Conservation (phyloP, 1,284 basidiomycete genomes). For the Ustilago esculenta region DNA sequence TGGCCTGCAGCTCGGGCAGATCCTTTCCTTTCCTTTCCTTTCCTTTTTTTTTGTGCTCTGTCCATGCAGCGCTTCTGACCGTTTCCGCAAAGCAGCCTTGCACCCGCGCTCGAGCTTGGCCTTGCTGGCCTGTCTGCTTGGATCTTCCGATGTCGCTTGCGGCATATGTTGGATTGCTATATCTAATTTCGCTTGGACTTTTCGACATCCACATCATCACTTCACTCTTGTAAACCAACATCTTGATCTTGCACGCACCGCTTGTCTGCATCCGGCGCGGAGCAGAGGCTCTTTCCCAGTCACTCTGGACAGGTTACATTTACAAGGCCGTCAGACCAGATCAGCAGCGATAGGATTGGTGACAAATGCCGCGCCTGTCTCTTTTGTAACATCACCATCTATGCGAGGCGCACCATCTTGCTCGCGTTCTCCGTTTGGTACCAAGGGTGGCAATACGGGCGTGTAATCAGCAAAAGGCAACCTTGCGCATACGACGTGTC, state of each 20-base stretch:
- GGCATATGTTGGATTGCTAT: background rate
- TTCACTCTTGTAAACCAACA: too few species aligned
- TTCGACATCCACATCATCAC: conserved; percentile 1
- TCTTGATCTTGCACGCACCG: background rate
- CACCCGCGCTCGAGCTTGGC: too few species aligned
- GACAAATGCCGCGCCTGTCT: conserved; percentile 18
- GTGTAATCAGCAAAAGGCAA: too few species aligned
- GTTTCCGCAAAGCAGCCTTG: too few species aligned
- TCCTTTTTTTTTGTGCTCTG: too few species aligned
- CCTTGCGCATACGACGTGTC: too few species aligned
- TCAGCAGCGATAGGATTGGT: conserved; percentile 6
- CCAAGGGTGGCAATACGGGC: too few species aligned
- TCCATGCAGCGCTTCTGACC: too few species aligned
- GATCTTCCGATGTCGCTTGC: conserved; percentile 14
- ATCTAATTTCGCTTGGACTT: background rate
- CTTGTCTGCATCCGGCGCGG: background rate
- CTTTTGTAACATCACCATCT: conserved; percentile 13
- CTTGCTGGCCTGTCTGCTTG: background rate
- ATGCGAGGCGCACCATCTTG: conserved; percentile 11
- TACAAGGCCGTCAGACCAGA: background rate
- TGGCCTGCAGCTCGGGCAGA: too few species aligned
- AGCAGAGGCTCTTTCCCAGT: background rate
- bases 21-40: too few species aligned
- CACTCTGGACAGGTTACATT: background rate
- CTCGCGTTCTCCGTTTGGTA: too few species aligned